These are phyloP conservation scores for Cylindrotheca closterium DNA, from an alignment of 108 stramenopile species.

Conservation along the genomic window DNA sequence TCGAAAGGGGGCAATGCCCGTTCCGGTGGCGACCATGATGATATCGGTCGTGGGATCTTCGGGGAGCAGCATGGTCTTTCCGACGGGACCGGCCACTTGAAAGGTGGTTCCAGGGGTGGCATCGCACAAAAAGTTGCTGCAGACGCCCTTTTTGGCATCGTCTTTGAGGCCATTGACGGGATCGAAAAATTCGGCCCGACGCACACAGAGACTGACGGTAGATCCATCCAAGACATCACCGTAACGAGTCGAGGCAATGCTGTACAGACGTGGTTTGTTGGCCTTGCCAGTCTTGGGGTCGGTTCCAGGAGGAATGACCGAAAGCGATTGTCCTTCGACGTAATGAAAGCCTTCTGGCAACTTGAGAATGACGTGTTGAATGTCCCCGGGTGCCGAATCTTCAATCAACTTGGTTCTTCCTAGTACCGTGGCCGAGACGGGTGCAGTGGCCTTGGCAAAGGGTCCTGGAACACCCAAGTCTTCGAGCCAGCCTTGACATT, in stretches of 20 bases:
- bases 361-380: constrained; percentile 72
- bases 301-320: constrained; percentile 81
- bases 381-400: constrained; percentile 83
- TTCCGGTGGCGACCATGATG: constrained; percentile 91
- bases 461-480: constrained; percentile 69
- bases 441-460: constrained; percentile 71
- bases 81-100: constrained; percentile 79
- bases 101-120: constrained; percentile 53
- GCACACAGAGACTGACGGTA: constrained; percentile 81
- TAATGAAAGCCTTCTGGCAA: constrained; percentile 82
- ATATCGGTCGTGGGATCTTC: constrained; percentile 64
- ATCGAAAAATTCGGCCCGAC: constrained; percentile 83
- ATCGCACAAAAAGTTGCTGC: constrained; percentile 78
- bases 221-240: constrained; percentile 79
- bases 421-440: constrained; percentile 69
- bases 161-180: constrained; percentile 57
- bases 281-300: constrained; percentile 45
- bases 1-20: constrained; percentile 89
- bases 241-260: constrained; percentile 85
- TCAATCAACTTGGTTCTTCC: constrained; percentile 63
- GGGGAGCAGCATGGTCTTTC: constrained; percentile 89
- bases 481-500: constrained; percentile 80
- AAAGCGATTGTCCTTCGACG: constrained; percentile 83
- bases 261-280: constrained; percentile 82
- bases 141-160: constrained; percentile 73